phyloP scores from a whole-genome alignment of 2,329 filamentous ascomycete genomes.

The Talaromyces islandicus region DNA sequence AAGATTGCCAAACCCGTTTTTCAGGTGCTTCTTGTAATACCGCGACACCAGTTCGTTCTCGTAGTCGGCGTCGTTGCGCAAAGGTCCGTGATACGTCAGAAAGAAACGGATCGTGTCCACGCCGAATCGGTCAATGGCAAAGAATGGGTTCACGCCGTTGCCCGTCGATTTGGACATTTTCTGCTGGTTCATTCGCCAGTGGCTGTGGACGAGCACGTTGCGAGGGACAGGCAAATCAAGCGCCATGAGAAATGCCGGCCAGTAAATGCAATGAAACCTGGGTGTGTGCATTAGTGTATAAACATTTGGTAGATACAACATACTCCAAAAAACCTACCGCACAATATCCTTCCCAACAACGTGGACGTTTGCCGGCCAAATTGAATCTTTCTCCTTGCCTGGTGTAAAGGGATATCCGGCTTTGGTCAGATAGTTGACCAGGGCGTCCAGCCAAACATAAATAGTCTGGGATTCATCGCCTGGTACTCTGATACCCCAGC shows the following conservation, averaged over 20 bases:
- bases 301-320: not conserved
- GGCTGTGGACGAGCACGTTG: conserved; percentile 78
- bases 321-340: conserved; percentile 40
- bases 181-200: conserved; percentile 85
- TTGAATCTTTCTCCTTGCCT: conserved; percentile 53
- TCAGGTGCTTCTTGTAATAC: conserved; percentile 73
- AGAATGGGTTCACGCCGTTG: conserved; percentile 92
- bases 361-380: conserved; percentile 89
- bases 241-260: conserved; percentile 93
- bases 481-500: conserved; percentile 86
- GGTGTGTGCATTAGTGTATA: not conserved
- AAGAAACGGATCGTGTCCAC: conserved; percentile 87
- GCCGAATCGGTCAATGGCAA: conserved; percentile 82
- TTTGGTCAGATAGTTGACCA: conserved; percentile 88
- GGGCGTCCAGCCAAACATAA: conserved; percentile 95
- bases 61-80: conserved; percentile 75
- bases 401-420: conserved; percentile 74
- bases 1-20: conserved; percentile 74
- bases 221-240: conserved; percentile 72
- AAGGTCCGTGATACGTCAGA: conserved; percentile 71
- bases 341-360: conserved; percentile 96
- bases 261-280: conserved; percentile 91
- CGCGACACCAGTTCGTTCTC: conserved; percentile 69
- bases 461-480: conserved; percentile 81
- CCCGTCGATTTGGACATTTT: conserved; percentile 98